phyloP scores from a whole-genome alignment of 129 eudicot genomes.

The Dittrichia graveolens region DNA sequence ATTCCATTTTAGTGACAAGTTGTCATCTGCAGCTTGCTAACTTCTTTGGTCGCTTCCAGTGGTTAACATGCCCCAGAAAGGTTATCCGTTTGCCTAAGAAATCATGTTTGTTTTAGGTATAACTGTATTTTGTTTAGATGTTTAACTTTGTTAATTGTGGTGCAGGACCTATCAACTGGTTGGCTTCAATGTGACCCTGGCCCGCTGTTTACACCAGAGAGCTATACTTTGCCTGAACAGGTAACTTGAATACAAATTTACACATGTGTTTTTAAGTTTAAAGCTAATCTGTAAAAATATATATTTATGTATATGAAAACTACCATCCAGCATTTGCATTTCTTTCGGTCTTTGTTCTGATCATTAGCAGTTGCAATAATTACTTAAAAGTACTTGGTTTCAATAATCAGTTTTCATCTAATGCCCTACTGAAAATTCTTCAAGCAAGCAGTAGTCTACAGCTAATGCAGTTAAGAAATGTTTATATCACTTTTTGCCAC shows the following conservation, averaged over 20 bases:
- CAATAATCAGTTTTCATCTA: neutral
- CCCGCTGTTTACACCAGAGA: conserved; percentile 70
- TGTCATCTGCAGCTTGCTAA: conserved; percentile 78
- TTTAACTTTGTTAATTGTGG: conserved; percentile 13
- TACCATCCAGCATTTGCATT: neutral
- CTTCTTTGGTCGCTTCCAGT: conserved; percentile 72
- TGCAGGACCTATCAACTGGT: conserved; percentile 91
- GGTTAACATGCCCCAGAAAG: conserved; percentile 97
- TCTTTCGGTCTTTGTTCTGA: neutral
- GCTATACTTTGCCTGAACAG: conserved; percentile 62
- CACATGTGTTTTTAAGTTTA: neutral
- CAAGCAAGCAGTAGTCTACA: neutral
- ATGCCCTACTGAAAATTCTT: neutral
- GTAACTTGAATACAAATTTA: conserved; percentile 41
- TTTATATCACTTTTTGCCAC: neutral
- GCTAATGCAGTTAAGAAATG: neutral
- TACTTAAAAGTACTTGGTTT: neutral
- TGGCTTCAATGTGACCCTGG: conserved; percentile 99
- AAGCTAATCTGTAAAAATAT: conserved; percentile 8
- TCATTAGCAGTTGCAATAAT: neutral
- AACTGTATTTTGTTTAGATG: conserved; percentile 3
- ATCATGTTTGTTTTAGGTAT: neutral
- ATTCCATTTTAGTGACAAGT: conserved; percentile 9
- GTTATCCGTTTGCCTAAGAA: conserved; percentile 37
- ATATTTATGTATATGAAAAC: neutral